Base-by-base conservation (phyloP, 352 stramenopile genomes). In the Phytophthora crassamura region DNA sequence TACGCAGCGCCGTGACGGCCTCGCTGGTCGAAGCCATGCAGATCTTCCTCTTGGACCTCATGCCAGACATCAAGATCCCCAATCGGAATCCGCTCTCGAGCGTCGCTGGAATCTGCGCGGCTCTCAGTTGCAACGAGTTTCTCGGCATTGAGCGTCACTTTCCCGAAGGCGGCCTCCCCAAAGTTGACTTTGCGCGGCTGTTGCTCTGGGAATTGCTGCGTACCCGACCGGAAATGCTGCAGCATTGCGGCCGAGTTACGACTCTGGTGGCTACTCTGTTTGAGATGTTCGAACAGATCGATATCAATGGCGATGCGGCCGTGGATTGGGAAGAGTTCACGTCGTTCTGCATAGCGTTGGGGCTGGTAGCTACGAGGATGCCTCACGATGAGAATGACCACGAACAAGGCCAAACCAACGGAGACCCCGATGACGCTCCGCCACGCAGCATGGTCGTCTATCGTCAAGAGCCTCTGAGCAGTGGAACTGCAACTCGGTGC, bases 301-400 rank as follows among this genome's bases (percentile, higher is more conserved):
- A 96, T 35, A 91, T 96, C 62, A 94, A 94, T 34, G 88, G 88
- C 1, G 86, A 96, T 57, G 72, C 67, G 0, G 22, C 74, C 4
- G 82, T 96, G 16, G 83, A 93, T 36, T 96, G 88, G 88, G 86
- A 96, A 47, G 88, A 96, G 62, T 94, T 96, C 59, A 92, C 86
- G 36, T 88, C 83, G 0, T 91, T 93, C 59, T 93, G 85, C 47
- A 79, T 93, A 5, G 78, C 78, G 35, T 43, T 90, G 2, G 88
- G 86, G 14, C 75, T 90, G 9, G 75, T 90, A 5, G 72, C 77
- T 2, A 88, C 82, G 6, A 67, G 75, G 9, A 55, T 43, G 12
- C 50, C 40, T 0, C 56, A 73, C 5, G 55, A 68, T 8, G 63
- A 72, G 5, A 61, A 68, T 18, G 63, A 75, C 20, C 68, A 72